Evolutionary conservation across 495 filamentous ascomycete species (phyloP), one percentile per base, ranked within the genome.

Genomic region (Amniculicola lignicola): DNA sequence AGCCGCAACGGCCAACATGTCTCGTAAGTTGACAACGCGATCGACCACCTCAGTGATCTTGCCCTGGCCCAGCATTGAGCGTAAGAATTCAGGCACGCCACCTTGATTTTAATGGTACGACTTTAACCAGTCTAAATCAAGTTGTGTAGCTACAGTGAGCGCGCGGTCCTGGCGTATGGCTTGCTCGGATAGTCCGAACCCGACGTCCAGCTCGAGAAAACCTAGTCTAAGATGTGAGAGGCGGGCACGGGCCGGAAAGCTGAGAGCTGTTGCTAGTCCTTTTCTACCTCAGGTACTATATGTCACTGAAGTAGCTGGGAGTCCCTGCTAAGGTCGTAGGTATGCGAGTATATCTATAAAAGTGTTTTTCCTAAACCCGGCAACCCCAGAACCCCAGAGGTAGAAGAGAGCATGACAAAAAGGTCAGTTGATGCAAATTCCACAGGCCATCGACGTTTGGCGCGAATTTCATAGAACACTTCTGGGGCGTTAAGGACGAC

Each of bases 221-320:
- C 19, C 27, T 1, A 49, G 45, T 6, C 45, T 31, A 19, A 37
- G 31, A 9, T 49, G 45, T 3, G 21, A 11, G 10, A 66, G 59
- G 40, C 59, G 62, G 23, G 62, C 22, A 25, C 18, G 35, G 12
- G 62, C 57, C 10, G 51, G 40, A 16, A 28, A 14, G 22, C 11
- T 33, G 9, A 67, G 46, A 15, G 28, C 55, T 2, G 62, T 25
- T 15, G 53, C 59, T 65, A 69, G 65, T 4, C 66, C 66, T 14
- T 66, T 63, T 1, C 67, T 65, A 15, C 40, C 62, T 65, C 65
- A 67, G 27, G 53, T 37, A 22, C 67, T 65, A 33, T 64, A 67
- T 35, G 65, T 54, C 1, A 68, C 33, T 1, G 62, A 46, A 21
- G 64, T 54, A 9, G 47, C 67, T 3, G 50, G 51, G 11, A 58